Conservation (phyloP, 148 eudicot genomes). For the Fagopyrum esculentum region DNA sequence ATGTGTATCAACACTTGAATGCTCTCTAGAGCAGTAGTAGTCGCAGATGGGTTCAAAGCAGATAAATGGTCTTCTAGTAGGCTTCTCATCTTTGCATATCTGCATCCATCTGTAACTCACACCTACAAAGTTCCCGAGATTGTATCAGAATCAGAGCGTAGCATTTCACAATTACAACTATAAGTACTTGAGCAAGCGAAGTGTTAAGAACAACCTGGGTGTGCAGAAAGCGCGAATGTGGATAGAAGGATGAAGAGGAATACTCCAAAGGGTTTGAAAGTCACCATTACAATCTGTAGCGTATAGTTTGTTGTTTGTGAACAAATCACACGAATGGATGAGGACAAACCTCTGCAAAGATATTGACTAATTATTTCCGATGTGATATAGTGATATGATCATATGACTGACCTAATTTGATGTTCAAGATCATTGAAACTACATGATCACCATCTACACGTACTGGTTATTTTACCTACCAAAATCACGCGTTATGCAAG, state of each 20-base stretch:
- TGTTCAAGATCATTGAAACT: background rate
- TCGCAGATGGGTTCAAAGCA: constrained; percentile 19
- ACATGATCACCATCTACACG: background rate
- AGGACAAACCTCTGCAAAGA: background rate
- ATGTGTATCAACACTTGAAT: background rate
- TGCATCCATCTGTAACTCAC: constrained; percentile 24
- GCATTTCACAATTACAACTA: too few species aligned
- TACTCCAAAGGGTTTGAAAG: background rate
- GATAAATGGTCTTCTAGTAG: constrained; percentile 15
- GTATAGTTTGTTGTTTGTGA: background rate
- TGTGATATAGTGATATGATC: background rate
- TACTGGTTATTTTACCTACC: background rate
- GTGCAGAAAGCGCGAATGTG: background rate
- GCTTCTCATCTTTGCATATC: constrained; percentile 27
- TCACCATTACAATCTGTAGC: background rate
- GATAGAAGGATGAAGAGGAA: background rate
- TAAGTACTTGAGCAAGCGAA: background rate
- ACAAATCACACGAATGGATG: background rate
- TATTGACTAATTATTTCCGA: background rate
- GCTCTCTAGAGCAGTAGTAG: constrained; percentile 16
- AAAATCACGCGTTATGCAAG: background rate
- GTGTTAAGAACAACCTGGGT: background rate
- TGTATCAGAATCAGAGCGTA: too few species aligned
- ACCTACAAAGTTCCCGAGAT: constrained; percentile 2
- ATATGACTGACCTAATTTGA: constrained; percentile 3